Evolutionary conservation across 2,329 filamentous ascomycete species (phyloP).

Genomic region (Fusarium sp.): DNA sequence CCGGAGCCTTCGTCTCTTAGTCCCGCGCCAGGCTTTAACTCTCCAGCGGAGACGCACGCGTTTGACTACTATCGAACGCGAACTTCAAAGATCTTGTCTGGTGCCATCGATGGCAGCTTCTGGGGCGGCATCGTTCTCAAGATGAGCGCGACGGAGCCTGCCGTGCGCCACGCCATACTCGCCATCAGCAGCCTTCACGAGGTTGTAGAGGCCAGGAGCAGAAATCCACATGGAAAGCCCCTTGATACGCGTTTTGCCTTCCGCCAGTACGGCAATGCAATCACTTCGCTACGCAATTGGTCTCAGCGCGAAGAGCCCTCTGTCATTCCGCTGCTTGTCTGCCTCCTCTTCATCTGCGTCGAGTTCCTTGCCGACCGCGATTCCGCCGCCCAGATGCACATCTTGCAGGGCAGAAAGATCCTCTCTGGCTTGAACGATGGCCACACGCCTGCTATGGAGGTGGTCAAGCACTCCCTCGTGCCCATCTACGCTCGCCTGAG

Average conservation of each 20-base stretch:
- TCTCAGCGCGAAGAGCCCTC: constrained; percentile 49
- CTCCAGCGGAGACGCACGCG: constrained; percentile 44
- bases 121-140: constrained; percentile 64
- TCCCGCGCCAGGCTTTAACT: constrained; percentile 41
- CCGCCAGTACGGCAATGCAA: constrained; percentile 64
- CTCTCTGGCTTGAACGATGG: constrained; percentile 53
- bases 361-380: constrained; percentile 69
- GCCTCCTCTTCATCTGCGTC: constrained; percentile 68
- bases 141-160: constrained; percentile 61
- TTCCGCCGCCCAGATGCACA: constrained; percentile 61
- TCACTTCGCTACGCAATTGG: constrained; percentile 59
- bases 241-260: constrained; percentile 47
- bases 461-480: constrained; percentile 59
- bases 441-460: constrained; percentile 52
- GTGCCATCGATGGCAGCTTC: constrained; percentile 60
- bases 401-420: constrained; percentile 61
- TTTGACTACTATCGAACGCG: constrained; percentile 55
- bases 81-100: constrained; percentile 59
- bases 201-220: constrained; percentile 40
- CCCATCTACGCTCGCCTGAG: constrained; percentile 63
- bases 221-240: constrained; percentile 20
- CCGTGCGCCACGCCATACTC: constrained; percentile 65
- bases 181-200: constrained; percentile 67
- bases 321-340: constrained; percentile 60
- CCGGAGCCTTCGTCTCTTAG: constrained; percentile 34